Evolutionary conservation across 2,329 filamentous ascomycete genomes (phyloP), one percentile per base, ranked within the genome.

Genomic region (Plectosphaerella sp.): DNA sequence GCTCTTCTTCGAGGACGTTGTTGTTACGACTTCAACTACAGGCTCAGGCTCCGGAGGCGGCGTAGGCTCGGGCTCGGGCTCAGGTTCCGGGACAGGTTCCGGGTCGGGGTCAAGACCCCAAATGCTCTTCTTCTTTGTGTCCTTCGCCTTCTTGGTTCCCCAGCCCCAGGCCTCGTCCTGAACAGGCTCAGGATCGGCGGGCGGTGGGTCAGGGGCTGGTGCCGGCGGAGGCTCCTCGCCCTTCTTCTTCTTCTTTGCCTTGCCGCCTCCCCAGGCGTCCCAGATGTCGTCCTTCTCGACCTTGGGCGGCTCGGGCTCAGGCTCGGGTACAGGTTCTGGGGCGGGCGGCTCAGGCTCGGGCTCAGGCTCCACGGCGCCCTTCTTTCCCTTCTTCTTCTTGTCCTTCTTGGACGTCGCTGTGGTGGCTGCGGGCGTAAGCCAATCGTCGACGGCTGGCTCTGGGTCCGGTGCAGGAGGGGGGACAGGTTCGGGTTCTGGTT

Each of bases 181-280:
- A 12, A 49, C 55, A 16, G 57, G 52, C 33, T 58, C 56, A 8
- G 51, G 43, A 41, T 45, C 49, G 52, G 45, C 24, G 16, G 54
- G 49, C 10, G 20, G 16, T 8, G 66, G 59, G 18, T 65, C 58
- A 5, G 61, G 57, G 14, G 64, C 62, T 18, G 61, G 63, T 9
- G 62, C 54, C 14, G 50, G 61, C 28, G 64, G 61, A 11, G 75
- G 55, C 78, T 77, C 55, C 76, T 57, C n/a, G 43, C 22, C 43
- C 22, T 22, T 22, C 12, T 46, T 54, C 53, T 45, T 56, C 20
- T 14, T 51, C 52, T 68, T 70, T 56, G 68, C 69, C 49, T 57
- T 53, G 25, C 53, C 52, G 10, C 52, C 43, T 9, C 57, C 59
- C 57, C 59, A 61, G 9, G 59, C 53, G 28, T 59, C 61, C 61